A percentile compares a stretch with the other conserved stretches of the same genome.
Conservation (phyloP, 768 basidiomycete genomes). For the Rhodocollybia butyracea region DNA sequence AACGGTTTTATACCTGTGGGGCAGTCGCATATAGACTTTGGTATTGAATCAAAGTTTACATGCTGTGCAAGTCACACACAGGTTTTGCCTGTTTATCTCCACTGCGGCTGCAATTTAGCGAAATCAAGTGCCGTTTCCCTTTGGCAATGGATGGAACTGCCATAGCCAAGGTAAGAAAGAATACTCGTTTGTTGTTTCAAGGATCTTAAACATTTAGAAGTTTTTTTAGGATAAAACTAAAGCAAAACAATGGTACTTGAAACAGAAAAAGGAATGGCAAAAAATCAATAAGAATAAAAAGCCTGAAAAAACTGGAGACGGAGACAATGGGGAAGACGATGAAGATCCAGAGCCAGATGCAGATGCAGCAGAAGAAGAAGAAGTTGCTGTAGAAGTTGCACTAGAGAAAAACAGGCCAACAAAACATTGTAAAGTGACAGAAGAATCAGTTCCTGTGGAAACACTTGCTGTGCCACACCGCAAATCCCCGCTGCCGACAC, state of each 20-base stretch:
- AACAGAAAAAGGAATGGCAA: constrained; percentile 65
- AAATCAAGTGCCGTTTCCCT: too few species aligned
- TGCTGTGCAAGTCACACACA: too few species aligned
- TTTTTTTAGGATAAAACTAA: constrained; percentile 54
- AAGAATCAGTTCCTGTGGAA: constrained; percentile 8
- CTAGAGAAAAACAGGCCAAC: too few species aligned
- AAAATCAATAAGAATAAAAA: constrained; percentile 36
- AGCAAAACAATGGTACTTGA: constrained; percentile 70
- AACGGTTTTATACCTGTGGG: too few species aligned
- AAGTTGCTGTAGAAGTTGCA: too few species aligned
- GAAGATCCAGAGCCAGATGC: constrained; percentile 17
- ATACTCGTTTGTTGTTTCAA: too few species aligned
- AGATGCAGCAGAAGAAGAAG: constrained; percentile 20
- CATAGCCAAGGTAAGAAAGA: not conserved
- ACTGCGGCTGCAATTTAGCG: too few species aligned
- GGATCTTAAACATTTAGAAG: not conserved
- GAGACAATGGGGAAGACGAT: constrained; percentile 19
- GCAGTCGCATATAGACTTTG: too few species aligned
- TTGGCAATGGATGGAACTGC: too few species aligned
- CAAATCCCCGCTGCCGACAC: constrained; percentile 17
- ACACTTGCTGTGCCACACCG: not conserved
- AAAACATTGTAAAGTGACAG: constrained; percentile 39
- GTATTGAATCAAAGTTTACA: too few species aligned
- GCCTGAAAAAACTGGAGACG: constrained; percentile 13
- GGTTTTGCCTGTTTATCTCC: too few species aligned